Conservation (phyloP, 768 basidiomycete species). For the Kwoniella botswanensis region DNA sequence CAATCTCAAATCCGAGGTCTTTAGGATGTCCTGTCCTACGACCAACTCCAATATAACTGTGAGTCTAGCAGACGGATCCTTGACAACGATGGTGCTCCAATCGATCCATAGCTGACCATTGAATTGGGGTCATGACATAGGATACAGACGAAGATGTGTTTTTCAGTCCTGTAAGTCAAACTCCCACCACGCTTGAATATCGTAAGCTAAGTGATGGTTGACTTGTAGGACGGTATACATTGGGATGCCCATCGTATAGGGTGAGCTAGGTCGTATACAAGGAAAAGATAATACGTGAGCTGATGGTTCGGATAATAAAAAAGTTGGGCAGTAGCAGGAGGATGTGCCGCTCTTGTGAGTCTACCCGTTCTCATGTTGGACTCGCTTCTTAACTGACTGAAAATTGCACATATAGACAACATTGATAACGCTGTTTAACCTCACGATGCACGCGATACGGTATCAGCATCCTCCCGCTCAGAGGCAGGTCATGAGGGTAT, state of each 20-base stretch:
- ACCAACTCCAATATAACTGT: slow-evolving; percentile 21
- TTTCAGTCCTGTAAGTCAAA: slow-evolving; percentile 17
- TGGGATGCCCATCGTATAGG: slow-evolving; percentile 47
- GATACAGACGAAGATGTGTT: slow-evolving; percentile 22
- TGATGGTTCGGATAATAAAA: neutral
- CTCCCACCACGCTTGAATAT: too few species aligned
- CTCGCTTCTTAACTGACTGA: too few species aligned
- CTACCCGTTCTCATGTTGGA: too few species aligned
- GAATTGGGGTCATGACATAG: neutral
- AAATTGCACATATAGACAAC: slow-evolving; percentile 32
- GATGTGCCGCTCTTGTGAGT: slow-evolving; percentile 46
- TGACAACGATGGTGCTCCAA: neutral
- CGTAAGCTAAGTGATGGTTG: too few species aligned
- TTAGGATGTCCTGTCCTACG: slow-evolving; percentile 15
- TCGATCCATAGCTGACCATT: neutral
- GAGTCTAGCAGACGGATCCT: neutral
- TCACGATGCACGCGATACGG: slow-evolving; percentile 46
- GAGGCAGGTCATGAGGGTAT: slow-evolving; percentile 44
- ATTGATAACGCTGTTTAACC: slow-evolving; percentile 45
- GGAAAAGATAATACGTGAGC: too few species aligned
- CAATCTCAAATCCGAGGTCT: neutral
- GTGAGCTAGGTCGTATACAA: slow-evolving; percentile 4
- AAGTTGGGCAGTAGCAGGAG: slow-evolving; percentile 49
- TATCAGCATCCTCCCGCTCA: slow-evolving; percentile 47
- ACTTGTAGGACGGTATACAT: slow-evolving; percentile 34